These are phyloP conservation scores for Plasmodium sp. DNA, from an alignment of 169 alveolate genomes.

Conservation along the genomic window DNA sequence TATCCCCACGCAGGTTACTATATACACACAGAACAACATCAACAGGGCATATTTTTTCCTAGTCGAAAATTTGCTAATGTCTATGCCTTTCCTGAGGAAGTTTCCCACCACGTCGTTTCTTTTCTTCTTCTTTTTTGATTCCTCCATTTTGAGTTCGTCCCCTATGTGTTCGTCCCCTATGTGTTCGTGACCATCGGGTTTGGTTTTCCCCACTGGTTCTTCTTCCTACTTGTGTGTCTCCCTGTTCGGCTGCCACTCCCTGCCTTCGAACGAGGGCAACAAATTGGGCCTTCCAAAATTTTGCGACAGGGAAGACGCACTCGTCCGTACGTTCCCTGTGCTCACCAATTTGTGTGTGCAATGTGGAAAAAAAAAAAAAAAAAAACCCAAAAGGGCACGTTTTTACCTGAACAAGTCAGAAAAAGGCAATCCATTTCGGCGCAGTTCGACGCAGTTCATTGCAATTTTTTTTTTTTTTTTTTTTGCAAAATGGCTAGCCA, in stretches of 20 bases:
- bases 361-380: neutral
- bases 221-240: neutral
- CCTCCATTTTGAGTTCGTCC: neutral
- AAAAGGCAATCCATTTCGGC: neutral
- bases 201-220: neutral
- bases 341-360: neutral
- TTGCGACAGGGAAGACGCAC: neutral
- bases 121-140: neutral
- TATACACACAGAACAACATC: conserved; percentile 41
- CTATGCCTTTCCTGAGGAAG: neutral
- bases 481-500: neutral
- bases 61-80: conserved; percentile 28
- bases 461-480: neutral
- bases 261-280: neutral
- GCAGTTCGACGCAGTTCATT: too few relatives aligned
- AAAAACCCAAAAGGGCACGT: neutral
- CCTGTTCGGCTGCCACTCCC: neutral
- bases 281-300: neutral
- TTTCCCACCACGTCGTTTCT: neutral
- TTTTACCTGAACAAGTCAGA: neutral
- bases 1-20: conserved; percentile 58
- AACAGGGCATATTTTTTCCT: conserved; percentile 27
- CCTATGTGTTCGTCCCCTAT: neutral
- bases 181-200: neutral
- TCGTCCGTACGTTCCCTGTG: neutral